A percentile compares a stretch with the other conserved stretches of the same genome.
Conservation (phyloP, 2,329 filamentous ascomycete genomes). For the Diaporthe sp. region DNA sequence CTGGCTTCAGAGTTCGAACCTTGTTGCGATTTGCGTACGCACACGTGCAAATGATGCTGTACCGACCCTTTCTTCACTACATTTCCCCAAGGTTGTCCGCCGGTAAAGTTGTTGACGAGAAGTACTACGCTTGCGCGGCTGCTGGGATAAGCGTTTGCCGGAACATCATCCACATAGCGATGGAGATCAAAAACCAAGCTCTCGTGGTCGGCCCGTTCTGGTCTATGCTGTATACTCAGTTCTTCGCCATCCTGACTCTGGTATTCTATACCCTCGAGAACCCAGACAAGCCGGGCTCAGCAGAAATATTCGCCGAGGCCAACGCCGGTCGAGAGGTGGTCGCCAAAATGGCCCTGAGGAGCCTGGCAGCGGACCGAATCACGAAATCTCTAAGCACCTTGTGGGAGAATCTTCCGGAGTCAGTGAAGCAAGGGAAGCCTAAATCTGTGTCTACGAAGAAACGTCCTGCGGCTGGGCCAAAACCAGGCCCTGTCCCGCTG, state of each 20-base stretch:
- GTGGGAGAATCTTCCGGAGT: constrained; percentile 86
- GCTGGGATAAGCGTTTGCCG: constrained; percentile 73
- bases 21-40: constrained; percentile 84
- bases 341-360: constrained; percentile 82
- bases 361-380: constrained; percentile 90
- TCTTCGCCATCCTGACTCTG: constrained; percentile 84
- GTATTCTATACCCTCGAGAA: constrained; percentile 87
- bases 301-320: constrained; percentile 88
- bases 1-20: constrained; percentile 71
- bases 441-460: constrained; percentile 64
- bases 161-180: constrained; percentile 85
- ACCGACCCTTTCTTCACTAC: constrained; percentile 87
- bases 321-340: constrained; percentile 87
- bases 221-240: constrained; percentile 89
- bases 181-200: constrained; percentile 81
- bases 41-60: constrained; percentile 86
- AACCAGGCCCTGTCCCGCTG: constrained; percentile 48
- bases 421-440: constrained; percentile 67
- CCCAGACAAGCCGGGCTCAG: constrained; percentile 78
- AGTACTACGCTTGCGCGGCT: constrained; percentile 81
- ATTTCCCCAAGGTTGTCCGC: constrained; percentile 74
- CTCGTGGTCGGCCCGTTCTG: constrained; percentile 86
- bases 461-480: constrained; percentile 65
- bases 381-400: constrained; percentile 80
- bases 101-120: constrained; percentile 75